These are phyloP conservation scores for Zymoseptoria ardabiliae DNA, from an alignment of 2,329 filamentous ascomycete genomes.

Conservation along the genomic window DNA sequence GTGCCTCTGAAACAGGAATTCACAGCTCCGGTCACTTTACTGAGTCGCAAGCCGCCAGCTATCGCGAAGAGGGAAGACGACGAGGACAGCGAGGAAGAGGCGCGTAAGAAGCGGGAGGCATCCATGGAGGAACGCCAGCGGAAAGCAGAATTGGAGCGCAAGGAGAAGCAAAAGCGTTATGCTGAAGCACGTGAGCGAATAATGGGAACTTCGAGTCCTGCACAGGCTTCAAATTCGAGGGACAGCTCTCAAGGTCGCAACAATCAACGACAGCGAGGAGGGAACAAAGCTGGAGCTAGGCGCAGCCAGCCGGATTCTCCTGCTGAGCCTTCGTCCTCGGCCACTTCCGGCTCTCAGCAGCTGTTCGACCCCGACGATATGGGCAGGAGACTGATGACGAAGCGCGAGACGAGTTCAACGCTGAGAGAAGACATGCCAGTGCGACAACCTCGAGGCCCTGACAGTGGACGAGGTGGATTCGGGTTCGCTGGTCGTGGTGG, in stretches of 20 bases:
- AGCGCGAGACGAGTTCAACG: slow-evolving; percentile 33
- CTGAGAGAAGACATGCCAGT: slow-evolving; percentile 61
- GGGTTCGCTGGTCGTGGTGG: slow-evolving; percentile 63
- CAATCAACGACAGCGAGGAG: slow-evolving; percentile 14
- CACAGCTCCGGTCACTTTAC: slow-evolving; percentile 74
- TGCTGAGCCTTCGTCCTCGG: slow-evolving; percentile 31
- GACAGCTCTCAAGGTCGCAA: slow-evolving; percentile 27
- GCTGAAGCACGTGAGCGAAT: slow-evolving; percentile 82
- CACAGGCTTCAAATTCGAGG: slow-evolving; percentile 22
- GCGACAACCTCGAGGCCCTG: slow-evolving; percentile 69
- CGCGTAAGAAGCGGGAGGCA: slow-evolving; percentile 53
- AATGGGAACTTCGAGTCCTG: slow-evolving; percentile 55
- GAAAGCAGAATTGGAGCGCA: slow-evolving; percentile 69
- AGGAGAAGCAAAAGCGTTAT: slow-evolving; percentile 86
- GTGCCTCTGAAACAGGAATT: slow-evolving; percentile 62
- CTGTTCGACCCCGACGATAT: slow-evolving; percentile 72
- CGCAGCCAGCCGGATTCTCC: slow-evolving; percentile 31
- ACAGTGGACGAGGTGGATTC: slow-evolving; percentile 71
- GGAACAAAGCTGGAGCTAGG: slow-evolving; percentile 27
- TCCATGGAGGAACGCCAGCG: slow-evolving; percentile 70
- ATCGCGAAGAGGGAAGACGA: slow-evolving; percentile 53
- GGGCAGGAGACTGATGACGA: slow-evolving; percentile 47
- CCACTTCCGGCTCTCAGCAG: slow-evolving; percentile 40
- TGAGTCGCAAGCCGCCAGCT: slow-evolving; percentile 69
- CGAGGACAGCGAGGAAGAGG: slow-evolving; percentile 60